Evolutionary conservation across 768 basidiomycete species (phyloP), one percentile per base, ranked within the genome.

Genomic region (Sistotremastrum niveocremeum): DNA sequence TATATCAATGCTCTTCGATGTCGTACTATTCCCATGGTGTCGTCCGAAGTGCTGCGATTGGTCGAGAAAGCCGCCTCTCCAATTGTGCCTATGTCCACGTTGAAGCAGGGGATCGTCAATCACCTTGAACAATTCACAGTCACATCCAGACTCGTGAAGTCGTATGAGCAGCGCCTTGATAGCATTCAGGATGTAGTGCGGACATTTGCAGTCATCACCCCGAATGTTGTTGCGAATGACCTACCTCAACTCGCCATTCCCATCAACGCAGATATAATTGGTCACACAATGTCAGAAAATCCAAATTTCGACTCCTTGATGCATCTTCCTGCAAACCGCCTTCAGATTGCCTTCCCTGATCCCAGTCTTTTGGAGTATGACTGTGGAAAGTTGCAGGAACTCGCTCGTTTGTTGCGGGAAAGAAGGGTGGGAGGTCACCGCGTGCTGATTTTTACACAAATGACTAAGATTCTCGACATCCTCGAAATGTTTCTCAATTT

Each of bases 381-480:
- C 60, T 95, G 93, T 56, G 93, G 93, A 39, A 98, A 98, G 57
- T 72, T 98, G 8, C 93, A 95, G 56, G 74, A 79, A 47, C 74
- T 98, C 6, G 74, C 79, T n/a, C 66, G 65, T 29, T 67, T 98
- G 30, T 69, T 98, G 7, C 77, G 87, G 39, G 76, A 85, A 60
- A 84, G 79, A 62, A 89, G 91, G 57, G 76, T 79, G 0, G 88
- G 79, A 5, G 89, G 90, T 0, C 91, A 95, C 58, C 83, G 93
- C 5, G 73, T 86, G 29, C 71, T 98, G 41, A 93, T 98, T 51
- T 98, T 98, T 63, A 97, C 93, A 0, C 93, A 98, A 56, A 97
- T 97, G 93, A 94, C 93, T 32, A 73, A 74, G 49, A 81, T 98
- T 33, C 71, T 98, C 48, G 93, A 98, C 58, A 88, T 98, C 49